These are phyloP conservation scores for Yarrowia porcina DNA, from an alignment of 805 yeast species.

Conservation along the genomic window DNA sequence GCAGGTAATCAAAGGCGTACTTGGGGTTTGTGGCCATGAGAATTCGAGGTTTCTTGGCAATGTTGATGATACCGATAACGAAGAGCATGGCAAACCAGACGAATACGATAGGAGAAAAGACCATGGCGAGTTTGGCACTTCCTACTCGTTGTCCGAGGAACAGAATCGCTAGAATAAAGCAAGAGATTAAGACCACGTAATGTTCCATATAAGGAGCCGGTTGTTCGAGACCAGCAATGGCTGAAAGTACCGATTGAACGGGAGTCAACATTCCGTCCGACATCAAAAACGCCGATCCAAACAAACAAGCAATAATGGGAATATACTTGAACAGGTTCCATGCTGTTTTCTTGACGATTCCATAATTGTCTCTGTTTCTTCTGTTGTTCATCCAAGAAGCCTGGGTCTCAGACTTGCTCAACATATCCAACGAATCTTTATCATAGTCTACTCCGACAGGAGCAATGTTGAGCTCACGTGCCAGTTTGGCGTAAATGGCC, in stretches of 20 bases:
- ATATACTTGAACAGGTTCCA: conserved; percentile 35
- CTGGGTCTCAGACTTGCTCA: conserved; percentile 33
- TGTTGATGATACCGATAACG: conserved; percentile 48
- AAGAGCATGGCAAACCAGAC: conserved; percentile 50
- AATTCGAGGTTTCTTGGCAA: conserved; percentile 43
- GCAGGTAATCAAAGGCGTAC: conserved; percentile 48
- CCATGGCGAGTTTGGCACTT: conserved; percentile 45
- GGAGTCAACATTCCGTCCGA: conserved; percentile 63
- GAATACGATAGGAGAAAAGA: conserved; percentile 55
- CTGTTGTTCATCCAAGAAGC: conserved; percentile 33
- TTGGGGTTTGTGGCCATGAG: conserved; percentile 51
- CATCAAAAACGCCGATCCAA: conserved; percentile 56
- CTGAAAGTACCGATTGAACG: conserved; percentile 58
- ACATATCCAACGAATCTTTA: conserved; percentile 17
- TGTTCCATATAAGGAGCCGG: conserved; percentile 46
- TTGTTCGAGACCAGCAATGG: conserved; percentile 54
- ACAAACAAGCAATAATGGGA: conserved; percentile 41
- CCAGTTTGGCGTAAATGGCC: conserved; percentile 59
- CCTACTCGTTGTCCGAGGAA: conserved; percentile 52
- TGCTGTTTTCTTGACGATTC: not conserved
- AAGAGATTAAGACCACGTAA: conserved; percentile 48
- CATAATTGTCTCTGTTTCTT: not conserved
- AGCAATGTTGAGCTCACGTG: conserved; percentile 43
- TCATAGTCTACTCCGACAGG: conserved; percentile 18
- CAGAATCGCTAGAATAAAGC: conserved; percentile 46